A percentile compares a stretch with the other conserved stretches of the same genome.
These are phyloP conservation scores for Omphalotus olearius DNA, from an alignment of 1,284 basidiomycete species.

Conservation along the genomic window DNA sequence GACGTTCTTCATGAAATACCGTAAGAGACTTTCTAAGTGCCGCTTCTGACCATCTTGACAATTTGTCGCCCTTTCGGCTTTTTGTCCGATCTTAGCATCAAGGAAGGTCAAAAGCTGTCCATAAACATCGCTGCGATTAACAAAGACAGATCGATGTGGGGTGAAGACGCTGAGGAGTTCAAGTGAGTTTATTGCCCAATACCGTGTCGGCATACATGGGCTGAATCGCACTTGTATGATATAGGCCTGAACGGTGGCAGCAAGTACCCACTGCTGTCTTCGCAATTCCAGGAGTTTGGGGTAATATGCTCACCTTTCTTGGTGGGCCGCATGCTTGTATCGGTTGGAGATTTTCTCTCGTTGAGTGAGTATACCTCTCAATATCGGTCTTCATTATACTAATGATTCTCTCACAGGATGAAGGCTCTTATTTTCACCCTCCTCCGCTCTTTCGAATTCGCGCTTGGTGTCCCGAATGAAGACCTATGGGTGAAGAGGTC, in stretches of 20 bases:
- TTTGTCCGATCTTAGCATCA: constrained; percentile 24
- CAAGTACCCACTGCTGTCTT: constrained; percentile 27
- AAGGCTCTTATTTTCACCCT: constrained; percentile 46
- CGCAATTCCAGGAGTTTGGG: constrained; percentile 39
- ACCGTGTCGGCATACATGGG: neutral
- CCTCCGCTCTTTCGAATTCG: constrained; percentile 43
- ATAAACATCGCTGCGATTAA: constrained; percentile 40
- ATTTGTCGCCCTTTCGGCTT: neutral
- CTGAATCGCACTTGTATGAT: neutral
- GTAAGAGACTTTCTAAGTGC: constrained; percentile 18
- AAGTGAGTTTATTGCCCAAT: constrained; percentile 22
- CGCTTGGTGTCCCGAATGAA: constrained; percentile 30
- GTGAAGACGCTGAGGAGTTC: constrained; percentile 39
- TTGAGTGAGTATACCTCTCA: constrained; percentile 32
- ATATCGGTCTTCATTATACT: neutral
- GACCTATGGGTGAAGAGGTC: constrained; percentile 15
- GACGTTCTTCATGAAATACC: constrained; percentile 24
- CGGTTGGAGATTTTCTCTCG: constrained; percentile 52
- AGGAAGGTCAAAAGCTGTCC: constrained; percentile 30
- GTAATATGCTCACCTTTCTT: constrained; percentile 39
- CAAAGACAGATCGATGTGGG: constrained; percentile 37
- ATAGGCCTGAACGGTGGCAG: constrained; percentile 41
- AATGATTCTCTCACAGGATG: constrained; percentile 24
- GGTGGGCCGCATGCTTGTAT: constrained; percentile 43
- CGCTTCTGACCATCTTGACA: neutral